Conservation (phyloP, 1,139 yeast genomes). For the Lodderomyces parapsilosis region DNA sequence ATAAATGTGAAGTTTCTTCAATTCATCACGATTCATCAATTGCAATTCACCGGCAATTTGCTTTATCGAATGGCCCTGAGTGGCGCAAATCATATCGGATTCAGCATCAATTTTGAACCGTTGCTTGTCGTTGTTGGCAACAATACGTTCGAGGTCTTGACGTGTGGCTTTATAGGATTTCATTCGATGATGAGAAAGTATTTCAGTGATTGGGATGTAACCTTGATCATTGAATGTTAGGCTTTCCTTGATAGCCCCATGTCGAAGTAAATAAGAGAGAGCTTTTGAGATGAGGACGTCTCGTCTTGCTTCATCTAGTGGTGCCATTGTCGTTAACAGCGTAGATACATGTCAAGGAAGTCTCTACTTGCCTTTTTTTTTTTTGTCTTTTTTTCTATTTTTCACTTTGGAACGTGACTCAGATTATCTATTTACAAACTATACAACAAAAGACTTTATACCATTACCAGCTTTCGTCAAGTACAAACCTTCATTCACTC, state of each 20-base stretch:
- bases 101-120: constrained; percentile 49
- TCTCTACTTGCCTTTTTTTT: not conserved
- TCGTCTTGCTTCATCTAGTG: constrained; percentile 28
- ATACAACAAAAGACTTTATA: not conserved
- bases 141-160: constrained; percentile 62
- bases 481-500: too few relatives aligned
- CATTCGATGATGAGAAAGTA: constrained; percentile 59
- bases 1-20: constrained; percentile 40
- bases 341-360: not conserved
- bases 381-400: not conserved
- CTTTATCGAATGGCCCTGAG: constrained; percentile 83
- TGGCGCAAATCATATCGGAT: constrained; percentile 63
- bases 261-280: constrained; percentile 75
- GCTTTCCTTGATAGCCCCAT: constrained; percentile 75
- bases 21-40: constrained; percentile 19
- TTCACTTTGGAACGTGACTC: not conserved
- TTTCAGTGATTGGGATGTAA: constrained; percentile 50
- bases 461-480: too few relatives aligned
- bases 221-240: constrained; percentile 68
- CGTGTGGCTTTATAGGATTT: constrained; percentile 53
- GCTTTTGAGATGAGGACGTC: constrained; percentile 66
- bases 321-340: not conserved
- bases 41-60: constrained; percentile 40
- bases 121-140: constrained; percentile 64
- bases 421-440: not conserved